These are phyloP conservation scores for Pholiota molesta DNA, from an alignment of 768 basidiomycete genomes.

Conservation along the genomic window DNA sequence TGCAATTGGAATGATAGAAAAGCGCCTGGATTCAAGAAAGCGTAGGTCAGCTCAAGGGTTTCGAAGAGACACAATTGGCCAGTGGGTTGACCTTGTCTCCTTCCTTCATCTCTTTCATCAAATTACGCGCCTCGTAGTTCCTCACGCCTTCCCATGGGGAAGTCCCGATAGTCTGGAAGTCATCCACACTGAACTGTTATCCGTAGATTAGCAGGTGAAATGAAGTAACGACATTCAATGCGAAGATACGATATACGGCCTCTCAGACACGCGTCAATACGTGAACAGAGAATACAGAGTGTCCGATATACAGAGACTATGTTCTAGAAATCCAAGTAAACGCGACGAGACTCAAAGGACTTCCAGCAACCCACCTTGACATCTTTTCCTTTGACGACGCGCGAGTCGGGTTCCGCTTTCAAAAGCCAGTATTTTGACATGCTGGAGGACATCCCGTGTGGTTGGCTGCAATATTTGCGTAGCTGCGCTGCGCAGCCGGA, in stretches of 20 bases:
- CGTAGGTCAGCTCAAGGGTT: neutral
- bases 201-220: neutral
- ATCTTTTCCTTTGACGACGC: slow-evolving; percentile 84
- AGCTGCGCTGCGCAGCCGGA: neutral
- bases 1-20: slow-evolving; percentile 90
- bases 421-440: slow-evolving; percentile 64
- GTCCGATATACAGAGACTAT: neutral
- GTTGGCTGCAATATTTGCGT: neutral
- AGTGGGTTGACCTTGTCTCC: slow-evolving; percentile 64
- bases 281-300: neutral
- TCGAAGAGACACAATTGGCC: neutral
- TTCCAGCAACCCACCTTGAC: slow-evolving; percentile 58
- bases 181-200: slow-evolving; percentile 79
- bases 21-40: slow-evolving; percentile 51
- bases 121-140: slow-evolving; percentile 79
- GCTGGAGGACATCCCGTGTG: neutral
- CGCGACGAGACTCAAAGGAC: neutral
- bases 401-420: slow-evolving; percentile 86
- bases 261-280: neutral
- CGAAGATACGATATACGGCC: neutral
- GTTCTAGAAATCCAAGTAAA: neutral
- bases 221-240: neutral
- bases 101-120: slow-evolving; percentile 80
- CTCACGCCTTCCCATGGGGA: slow-evolving; percentile 91
- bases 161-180: slow-evolving; percentile 70